Evolutionary conservation across 1,284 basidiomycete species (phyloP).

Genomic region (Leccinum pseudoinsigne): DNA sequence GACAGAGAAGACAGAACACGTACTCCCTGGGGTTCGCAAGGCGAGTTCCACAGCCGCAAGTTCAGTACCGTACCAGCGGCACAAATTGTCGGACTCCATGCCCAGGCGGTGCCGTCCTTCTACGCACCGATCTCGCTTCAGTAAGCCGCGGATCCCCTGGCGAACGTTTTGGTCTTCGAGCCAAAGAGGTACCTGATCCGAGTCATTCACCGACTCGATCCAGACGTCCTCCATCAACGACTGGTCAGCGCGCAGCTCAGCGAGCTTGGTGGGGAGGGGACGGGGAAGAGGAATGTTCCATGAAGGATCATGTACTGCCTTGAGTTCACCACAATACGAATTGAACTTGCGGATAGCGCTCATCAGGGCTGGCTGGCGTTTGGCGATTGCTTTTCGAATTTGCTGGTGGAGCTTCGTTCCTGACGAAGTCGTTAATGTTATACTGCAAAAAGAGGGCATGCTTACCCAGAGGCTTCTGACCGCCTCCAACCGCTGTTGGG

Average conservation of each 20-base stretch:
- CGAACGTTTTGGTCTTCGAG: no score
- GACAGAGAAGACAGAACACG: no score
- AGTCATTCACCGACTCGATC: constrained; percentile 14
- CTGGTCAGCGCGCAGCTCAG: constrained; percentile 28
- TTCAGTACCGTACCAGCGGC: no score
- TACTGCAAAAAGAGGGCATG: not conserved
- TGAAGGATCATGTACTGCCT: not conserved
- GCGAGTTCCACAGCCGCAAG: no score
- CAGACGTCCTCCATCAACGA: constrained; percentile 40
- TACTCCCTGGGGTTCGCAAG: no score
- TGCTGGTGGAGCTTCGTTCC: not conserved
- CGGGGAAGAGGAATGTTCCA: not conserved
- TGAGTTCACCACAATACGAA: not conserved
- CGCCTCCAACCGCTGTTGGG: constrained; percentile 20
- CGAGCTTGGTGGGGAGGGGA: constrained; percentile 15
- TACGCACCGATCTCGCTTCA: no score
- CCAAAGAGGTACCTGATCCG: no score
- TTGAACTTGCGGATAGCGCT: not conserved
- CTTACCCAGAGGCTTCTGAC: constrained; percentile 33
- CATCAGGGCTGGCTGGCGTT: not conserved
- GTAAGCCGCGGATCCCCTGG: no score
- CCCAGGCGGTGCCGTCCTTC: no score
- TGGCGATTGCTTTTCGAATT: not conserved
- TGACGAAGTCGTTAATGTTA: not conserved
- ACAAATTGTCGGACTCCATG: no score